Base-by-base conservation (phyloP, 345 rosid genomes). In the Corchorus capsularis region DNA sequence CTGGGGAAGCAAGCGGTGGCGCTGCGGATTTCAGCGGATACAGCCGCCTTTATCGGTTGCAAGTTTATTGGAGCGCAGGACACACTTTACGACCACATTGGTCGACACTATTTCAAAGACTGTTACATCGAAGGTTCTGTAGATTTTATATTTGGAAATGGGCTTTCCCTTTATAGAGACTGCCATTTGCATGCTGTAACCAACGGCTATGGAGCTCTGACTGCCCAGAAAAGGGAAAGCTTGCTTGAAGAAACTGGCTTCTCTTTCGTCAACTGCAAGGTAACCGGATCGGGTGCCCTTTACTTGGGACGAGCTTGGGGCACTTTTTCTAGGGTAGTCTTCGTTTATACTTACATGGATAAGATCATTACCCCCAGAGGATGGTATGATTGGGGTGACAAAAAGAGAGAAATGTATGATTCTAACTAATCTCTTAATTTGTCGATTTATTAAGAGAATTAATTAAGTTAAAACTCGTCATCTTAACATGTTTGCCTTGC, bases 371-470 rank as follows among this genome's bases (percentile, higher is more conserved):
- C 91, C 39, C 99, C 99, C 52, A 90, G 78, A 82, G 99, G 98
- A 71, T 95, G 99, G 99, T 84, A 87, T 63, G 88, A 95, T 15
- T 95, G 99, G 99, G 99, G 94, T 1, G 99, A 95, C 82, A 97
- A 97, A 2, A 80, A 74, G 32, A 92, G 99, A 37, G 96, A 95
- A 83, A 83, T 93, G 97, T 94, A 91, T 3, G 74, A 39, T 75
- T 27, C 27, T 27, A 27, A 27, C 63, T 46, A 66, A 71, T 63
- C 77, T 43, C 43, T 39, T 63, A 39, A 17, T 8, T 37, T n/a
- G 47, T 63, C 10, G n/a, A 63, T 16, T 63, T 63, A 15, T 6
- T 45, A 45, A 45, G 47, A 45, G 47, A 6, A 27, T 27, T 9
- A 45, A 45, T 17, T 3, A 53, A 20, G 39, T 5, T 27, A 12